phyloP scores from a whole-genome alignment of 2,329 filamentous ascomycete species.

The Scleromitrula shiraiana region DNA sequence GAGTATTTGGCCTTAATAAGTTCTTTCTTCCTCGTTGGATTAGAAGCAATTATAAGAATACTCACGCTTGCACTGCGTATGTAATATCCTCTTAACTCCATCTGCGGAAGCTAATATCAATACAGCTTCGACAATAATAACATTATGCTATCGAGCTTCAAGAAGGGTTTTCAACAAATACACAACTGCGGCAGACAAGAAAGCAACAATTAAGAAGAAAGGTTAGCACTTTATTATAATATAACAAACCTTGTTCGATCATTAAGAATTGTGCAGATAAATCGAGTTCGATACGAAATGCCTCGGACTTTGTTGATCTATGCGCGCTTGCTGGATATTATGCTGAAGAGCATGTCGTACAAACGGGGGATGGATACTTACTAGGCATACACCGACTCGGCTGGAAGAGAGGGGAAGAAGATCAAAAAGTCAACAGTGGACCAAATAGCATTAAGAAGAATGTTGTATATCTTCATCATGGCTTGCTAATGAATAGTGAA shows the following conservation, averaged over 20 bases:
- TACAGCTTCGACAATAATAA: slow-evolving; percentile 68
- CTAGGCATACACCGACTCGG: slow-evolving; percentile 83
- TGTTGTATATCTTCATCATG: slow-evolving; percentile 91
- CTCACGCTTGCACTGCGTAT: slow-evolving; percentile 81
- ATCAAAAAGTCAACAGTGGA: slow-evolving; percentile 67
- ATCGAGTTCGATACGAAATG: slow-evolving; percentile 72
- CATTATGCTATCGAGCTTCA: slow-evolving; percentile 74
- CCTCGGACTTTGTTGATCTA: slow-evolving; percentile 89
- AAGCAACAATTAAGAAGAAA: slow-evolving; percentile 60
- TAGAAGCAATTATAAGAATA: slow-evolving; percentile 77
- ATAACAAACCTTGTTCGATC: slow-evolving; percentile 48
- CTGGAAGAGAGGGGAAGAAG: slow-evolving; percentile 74
- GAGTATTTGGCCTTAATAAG: slow-evolving; percentile 84
- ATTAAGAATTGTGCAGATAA: slow-evolving; percentile 45
- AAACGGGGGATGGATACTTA: slow-evolving; percentile 89
- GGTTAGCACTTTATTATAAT: slow-evolving; percentile 51
- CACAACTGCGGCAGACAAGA: slow-evolving; percentile 60
- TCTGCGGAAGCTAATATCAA: background rate
- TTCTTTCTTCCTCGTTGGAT: slow-evolving; percentile 72
- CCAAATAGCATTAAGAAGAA: slow-evolving; percentile 64
- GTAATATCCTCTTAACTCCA: slow-evolving; percentile 24
- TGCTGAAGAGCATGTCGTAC: slow-evolving; percentile 91
- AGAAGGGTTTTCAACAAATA: slow-evolving; percentile 75
- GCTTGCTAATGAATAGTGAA: slow-evolving; percentile 96
- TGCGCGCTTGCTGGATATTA: slow-evolving; percentile 86